Percentiles rank a stretch among this genome's conserved stretches.
Evolutionary conservation across 169 alveolate genomes (phyloP).

Genomic region (Babesia ovis): DNA sequence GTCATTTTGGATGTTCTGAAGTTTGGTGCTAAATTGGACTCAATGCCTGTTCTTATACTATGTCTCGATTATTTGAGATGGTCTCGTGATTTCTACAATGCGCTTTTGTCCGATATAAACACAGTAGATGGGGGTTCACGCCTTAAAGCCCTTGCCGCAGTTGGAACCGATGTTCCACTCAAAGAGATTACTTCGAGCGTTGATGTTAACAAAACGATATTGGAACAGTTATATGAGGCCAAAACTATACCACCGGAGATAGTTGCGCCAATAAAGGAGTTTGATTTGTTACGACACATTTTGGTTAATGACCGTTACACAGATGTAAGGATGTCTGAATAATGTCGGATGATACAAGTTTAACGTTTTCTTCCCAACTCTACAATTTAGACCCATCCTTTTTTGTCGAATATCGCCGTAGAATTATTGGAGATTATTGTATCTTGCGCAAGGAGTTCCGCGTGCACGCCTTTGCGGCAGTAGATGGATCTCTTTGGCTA

Average conservation of each 20-base stretch:
- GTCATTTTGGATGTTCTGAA: constrained; percentile 44
- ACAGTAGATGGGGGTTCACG: constrained; percentile 18
- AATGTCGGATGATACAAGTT: constrained; percentile 4
- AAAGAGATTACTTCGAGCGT: not conserved
- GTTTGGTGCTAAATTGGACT: constrained; percentile 56
- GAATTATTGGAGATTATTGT: constrained; percentile 7
- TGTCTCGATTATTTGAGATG: constrained; percentile 30
- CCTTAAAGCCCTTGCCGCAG: constrained; percentile 9
- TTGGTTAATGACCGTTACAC: not conserved
- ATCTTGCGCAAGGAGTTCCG: constrained; percentile 12
- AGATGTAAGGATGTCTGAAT: too few relatives aligned
- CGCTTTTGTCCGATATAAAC: not conserved
- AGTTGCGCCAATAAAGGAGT: constrained; percentile 16
- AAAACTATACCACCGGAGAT: not conserved
- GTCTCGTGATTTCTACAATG: constrained; percentile 21
- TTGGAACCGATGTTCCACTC: not conserved
- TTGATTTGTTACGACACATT: constrained; percentile 16
- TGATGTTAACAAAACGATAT: not conserved
- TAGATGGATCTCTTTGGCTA: constrained; percentile 54
- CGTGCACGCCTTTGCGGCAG: constrained; percentile 35
- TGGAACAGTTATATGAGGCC: not conserved
- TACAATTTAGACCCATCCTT: constrained; percentile 57
- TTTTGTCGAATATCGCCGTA: constrained; percentile 42
- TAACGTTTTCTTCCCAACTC: constrained; percentile 31
- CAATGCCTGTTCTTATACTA: not conserved